A percentile compares a stretch with the other conserved stretches of the same genome.
These are phyloP conservation scores for Lunasporangiospora selenospora DNA, from an alignment of 192 early-diverging fungal species.

Conservation along the genomic window DNA sequence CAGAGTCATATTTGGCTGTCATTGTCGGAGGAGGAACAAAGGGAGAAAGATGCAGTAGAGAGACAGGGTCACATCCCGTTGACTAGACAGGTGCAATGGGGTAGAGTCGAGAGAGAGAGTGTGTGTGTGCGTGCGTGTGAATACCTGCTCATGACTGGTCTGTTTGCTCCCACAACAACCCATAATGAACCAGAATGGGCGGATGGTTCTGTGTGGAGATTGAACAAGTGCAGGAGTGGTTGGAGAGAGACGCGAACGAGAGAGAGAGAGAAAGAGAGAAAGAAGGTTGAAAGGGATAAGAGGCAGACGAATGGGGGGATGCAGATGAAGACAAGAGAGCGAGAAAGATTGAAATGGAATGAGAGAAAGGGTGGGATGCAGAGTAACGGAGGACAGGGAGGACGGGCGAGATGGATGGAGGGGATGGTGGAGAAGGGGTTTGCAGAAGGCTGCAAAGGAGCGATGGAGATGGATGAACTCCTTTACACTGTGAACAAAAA, in stretches of 20 bases:
- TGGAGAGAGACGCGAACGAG: background rate
- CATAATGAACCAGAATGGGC: slow-evolving; percentile 16
- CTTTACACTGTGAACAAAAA: too few relatives aligned
- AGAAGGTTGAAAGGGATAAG: background rate
- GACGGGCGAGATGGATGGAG: too few relatives aligned
- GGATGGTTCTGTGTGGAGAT: slow-evolving; percentile 2
- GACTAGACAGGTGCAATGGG: too few relatives aligned
- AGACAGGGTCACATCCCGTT: too few relatives aligned
- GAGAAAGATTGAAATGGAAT: background rate
- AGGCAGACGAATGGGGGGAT: background rate
- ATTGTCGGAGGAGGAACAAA: too few relatives aligned
- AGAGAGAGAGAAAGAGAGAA: background rate
- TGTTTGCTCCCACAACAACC: slow-evolving; percentile 49
- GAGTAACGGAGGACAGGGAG: background rate
- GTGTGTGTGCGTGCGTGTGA: too few relatives aligned
- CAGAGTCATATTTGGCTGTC: too few relatives aligned
- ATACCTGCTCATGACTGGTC: slow-evolving; percentile 18
- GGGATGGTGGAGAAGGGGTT: slow-evolving; percentile 1
- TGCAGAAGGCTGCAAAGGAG: background rate
- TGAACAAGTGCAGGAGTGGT: background rate
- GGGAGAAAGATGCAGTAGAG: too few relatives aligned
- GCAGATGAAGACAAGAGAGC: background rate
- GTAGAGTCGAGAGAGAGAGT: background rate
- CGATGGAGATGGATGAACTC: background rate
- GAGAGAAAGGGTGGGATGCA: background rate